These are phyloP conservation scores for Tolypocladium endophyticum DNA, from an alignment of 2,329 filamentous ascomycete species.

Conservation along the genomic window DNA sequence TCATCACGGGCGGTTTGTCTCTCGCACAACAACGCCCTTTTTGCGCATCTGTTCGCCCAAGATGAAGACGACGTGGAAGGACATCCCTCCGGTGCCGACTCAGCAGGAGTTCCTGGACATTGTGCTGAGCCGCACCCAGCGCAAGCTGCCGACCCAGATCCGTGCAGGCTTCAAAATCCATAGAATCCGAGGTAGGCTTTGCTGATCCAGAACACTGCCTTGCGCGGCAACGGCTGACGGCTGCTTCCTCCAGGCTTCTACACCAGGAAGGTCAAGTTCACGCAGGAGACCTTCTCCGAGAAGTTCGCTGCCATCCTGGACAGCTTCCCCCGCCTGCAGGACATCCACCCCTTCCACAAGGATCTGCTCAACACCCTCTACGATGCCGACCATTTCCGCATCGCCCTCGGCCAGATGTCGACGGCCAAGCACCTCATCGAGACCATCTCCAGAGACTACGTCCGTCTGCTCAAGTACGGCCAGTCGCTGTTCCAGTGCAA, in stretches of 20 bases:
- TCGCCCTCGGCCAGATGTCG: conserved; percentile 89
- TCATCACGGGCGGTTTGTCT: background rate
- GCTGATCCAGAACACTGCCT: background rate
- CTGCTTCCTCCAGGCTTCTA: conserved; percentile 60
- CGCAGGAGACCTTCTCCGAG: conserved; percentile 90
- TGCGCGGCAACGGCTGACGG: conserved; percentile 3
- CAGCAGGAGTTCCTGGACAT: conserved; percentile 97
- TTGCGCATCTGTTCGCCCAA: conserved; percentile 22
- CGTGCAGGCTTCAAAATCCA: conserved; percentile 89
- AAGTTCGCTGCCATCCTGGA: conserved; percentile 87
- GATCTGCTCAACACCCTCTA: conserved; percentile 88
- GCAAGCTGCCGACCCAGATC: conserved; percentile 90
- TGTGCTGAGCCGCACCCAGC: conserved; percentile 85
- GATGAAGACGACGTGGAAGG: conserved; percentile 58
- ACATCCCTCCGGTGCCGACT: conserved; percentile 81
- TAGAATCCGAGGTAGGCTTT: conserved; percentile 58
- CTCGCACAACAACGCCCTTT: background rate
- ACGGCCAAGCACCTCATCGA: conserved; percentile 96
- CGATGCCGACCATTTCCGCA: conserved; percentile 95
- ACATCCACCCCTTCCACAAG: conserved; percentile 90
- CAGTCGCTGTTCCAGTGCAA: conserved; percentile 98
- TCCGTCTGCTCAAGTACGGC: conserved; percentile 84
- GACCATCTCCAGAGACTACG: conserved; percentile 91
- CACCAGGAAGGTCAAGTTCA: conserved; percentile 97
- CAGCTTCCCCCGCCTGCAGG: conserved; percentile 82